These are phyloP conservation scores for Lanmaoa pseudosensibilis DNA, from an alignment of 768 basidiomycete genomes.

Conservation along the genomic window DNA sequence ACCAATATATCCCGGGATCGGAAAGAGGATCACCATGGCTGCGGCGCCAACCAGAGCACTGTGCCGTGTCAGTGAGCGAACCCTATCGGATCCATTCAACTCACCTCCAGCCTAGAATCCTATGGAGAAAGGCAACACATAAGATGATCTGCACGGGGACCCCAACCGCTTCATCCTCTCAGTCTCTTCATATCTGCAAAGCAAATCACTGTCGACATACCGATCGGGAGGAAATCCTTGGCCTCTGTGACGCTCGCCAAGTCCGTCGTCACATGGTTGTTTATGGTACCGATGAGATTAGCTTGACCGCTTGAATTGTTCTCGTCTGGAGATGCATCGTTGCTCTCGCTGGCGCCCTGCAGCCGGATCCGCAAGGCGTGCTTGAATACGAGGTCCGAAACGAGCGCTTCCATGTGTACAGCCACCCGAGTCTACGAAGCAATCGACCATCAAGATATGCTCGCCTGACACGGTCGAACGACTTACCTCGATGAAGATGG, in stretches of 20 bases:
- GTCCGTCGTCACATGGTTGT: constrained; percentile 65
- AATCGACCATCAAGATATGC: neutral
- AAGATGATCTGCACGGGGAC: constrained; percentile 1
- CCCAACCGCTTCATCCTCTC: constrained; percentile 24
- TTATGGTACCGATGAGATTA: constrained; percentile 73
- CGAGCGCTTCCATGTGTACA: constrained; percentile 51
- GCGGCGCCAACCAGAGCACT: constrained; percentile 59
- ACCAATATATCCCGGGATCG: constrained; percentile 56
- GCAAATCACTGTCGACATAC: neutral
- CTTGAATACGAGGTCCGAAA: constrained; percentile 54
- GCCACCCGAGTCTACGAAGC: constrained; percentile 38
- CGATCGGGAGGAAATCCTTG: constrained; percentile 10
- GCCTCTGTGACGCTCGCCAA: constrained; percentile 10
- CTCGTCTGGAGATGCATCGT: neutral
- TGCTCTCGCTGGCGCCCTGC: constrained; percentile 1
- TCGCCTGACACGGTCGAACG: neutral
- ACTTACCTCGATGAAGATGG: constrained; percentile 39
- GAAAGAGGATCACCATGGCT: constrained; percentile 50
- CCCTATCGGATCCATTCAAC: constrained; percentile 11
- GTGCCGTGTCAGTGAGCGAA: constrained; percentile 40
- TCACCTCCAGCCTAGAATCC: constrained; percentile 10
- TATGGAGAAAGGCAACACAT: constrained; percentile 7
- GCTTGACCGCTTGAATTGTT: constrained; percentile 25
- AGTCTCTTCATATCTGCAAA: constrained; percentile 27
- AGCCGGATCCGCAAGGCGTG: constrained; percentile 58